phyloP scores from a whole-genome alignment of 2,329 filamentous ascomycete genomes.

The Colletotrichum sp. region DNA sequence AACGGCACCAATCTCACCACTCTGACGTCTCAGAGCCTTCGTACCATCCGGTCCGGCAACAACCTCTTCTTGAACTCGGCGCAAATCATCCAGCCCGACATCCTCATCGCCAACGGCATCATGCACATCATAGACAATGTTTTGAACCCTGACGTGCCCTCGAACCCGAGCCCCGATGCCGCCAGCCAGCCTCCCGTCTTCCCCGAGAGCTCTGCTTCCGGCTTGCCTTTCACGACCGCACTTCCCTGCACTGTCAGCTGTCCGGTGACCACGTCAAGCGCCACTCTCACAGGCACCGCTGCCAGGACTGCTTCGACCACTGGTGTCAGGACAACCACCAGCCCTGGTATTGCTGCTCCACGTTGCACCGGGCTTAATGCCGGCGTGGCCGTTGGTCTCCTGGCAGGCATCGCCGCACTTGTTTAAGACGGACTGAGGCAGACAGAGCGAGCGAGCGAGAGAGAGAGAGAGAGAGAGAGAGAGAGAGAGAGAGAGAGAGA shows the following conservation, averaged over 20 bases:
- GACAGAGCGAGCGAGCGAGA: background rate
- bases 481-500: background rate
- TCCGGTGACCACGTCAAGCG: slow-evolving; percentile 33
- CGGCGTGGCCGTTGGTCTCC: background rate
- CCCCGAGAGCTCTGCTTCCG: slow-evolving; percentile 22
- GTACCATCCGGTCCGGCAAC: slow-evolving; percentile 43
- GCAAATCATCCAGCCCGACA: slow-evolving; percentile 55
- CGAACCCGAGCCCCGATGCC: slow-evolving; percentile 40
- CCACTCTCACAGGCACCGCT: slow-evolving; percentile 21
- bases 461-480: background rate
- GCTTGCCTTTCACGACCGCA: slow-evolving; percentile 42
- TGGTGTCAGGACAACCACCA: slow-evolving; percentile 26
- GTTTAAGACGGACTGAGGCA: background rate
- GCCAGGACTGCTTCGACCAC: slow-evolving; percentile 28
- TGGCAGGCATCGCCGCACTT: slow-evolving; percentile 10
- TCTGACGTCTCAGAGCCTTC: slow-evolving; percentile 46
- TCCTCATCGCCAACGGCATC: slow-evolving; percentile 62
- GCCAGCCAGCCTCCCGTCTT: slow-evolving; percentile 40
- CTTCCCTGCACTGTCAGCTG: slow-evolving; percentile 48
- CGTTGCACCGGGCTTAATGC: slow-evolving; percentile 1
- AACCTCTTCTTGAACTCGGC: slow-evolving; percentile 60
- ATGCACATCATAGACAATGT: slow-evolving; percentile 63
- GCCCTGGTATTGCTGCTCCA: background rate
- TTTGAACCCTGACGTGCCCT: slow-evolving; percentile 46
- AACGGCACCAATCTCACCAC: slow-evolving; percentile 33